Evolutionary conservation across 306 rosid genomes (phyloP), one percentile per base, ranked within the genome.

Genomic region (Abrus precatorius): DNA sequence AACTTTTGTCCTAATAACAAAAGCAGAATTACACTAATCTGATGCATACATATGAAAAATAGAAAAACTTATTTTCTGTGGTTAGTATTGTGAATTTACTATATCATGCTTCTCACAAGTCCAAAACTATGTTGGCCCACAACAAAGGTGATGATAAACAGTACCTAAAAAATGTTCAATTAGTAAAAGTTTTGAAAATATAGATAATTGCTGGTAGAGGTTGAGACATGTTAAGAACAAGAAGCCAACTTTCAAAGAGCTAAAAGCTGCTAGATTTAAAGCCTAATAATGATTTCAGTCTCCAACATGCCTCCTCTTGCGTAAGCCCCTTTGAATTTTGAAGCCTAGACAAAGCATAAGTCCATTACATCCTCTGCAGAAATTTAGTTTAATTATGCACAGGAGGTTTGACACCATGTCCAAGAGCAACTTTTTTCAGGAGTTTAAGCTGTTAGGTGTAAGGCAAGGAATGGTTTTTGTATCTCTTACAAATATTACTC

Each of bases 1-100:
- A 63, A 62, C 9, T 28, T 9, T 78, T 44, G 76, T 64, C 77
- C 36, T 49, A 65, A 61, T 36, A 44, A 84, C 40, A 54, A 71
- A 62, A 36, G 33, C 79, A 38, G 76, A 77, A 80, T 33, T 64
- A 41, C 59, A 70, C 54, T 36, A 69, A 70, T 74, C 45, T 14
- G 77, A 77, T 66, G 67, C 55, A 69, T 69, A 65, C 32, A 55
- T 64, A 72, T 56, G 63, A 57, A 83, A 83, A 71, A 2, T 44
- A 77, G 72, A 66, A 76, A 71, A 71, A 12, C 48, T 48, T 41
- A 11, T 49, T 57, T 29, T 44, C 4, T 55, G 11, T 71, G 48
- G 61, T 64, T 66, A 80, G 53, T 57, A 63, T 54, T 43, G 27
- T 4, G 43, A 53, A 40, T 40, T 65, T 57, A 54, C 75, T 72